Percentiles rank a stretch among this genome's conserved stretches.
phyloP scores from a whole-genome alignment of 305 asterid species.

The Rubia peregrina region DNA sequence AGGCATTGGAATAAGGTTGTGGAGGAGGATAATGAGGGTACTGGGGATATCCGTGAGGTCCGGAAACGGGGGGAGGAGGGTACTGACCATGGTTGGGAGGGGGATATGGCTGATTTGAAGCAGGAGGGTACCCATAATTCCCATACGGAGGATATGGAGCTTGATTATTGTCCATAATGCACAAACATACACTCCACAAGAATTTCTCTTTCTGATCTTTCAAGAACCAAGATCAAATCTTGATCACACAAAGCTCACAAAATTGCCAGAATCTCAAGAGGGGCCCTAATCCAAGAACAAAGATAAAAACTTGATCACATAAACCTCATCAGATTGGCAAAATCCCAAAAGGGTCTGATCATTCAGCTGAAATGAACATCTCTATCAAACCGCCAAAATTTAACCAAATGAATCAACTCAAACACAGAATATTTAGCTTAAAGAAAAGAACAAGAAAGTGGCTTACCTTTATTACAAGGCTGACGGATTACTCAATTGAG shows the following conservation, averaged over 20 bases:
- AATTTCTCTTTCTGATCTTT: conserved; percentile 10
- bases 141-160: conserved; percentile 53
- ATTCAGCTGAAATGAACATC: conserved; percentile 8
- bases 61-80: conserved; percentile 33
- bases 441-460: not conserved
- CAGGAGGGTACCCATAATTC: conserved; percentile 47
- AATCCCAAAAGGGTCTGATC: conserved; percentile 1
- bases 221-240: conserved; percentile 12
- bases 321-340: conserved; percentile 7
- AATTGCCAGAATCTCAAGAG: conserved; percentile 8
- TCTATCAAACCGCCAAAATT: conserved; percentile 1
- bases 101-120: conserved; percentile 46
- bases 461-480: conserved; percentile 11
- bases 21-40: conserved; percentile 39
- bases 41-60: conserved; percentile 37
- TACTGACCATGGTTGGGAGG: conserved; percentile 33
- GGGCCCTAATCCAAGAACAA: not conserved
- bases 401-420: conserved; percentile 8
- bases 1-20: conserved; percentile 31
- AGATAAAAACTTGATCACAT: conserved; percentile 14
- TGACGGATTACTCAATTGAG: conserved; percentile 3
- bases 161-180: conserved; percentile 44
- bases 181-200: conserved; percentile 12
- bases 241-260: conserved; percentile 9
- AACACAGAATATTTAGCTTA: not conserved